Conservation (phyloP, 2,329 filamentous ascomycete species). For the Seiridium unicorne region DNA sequence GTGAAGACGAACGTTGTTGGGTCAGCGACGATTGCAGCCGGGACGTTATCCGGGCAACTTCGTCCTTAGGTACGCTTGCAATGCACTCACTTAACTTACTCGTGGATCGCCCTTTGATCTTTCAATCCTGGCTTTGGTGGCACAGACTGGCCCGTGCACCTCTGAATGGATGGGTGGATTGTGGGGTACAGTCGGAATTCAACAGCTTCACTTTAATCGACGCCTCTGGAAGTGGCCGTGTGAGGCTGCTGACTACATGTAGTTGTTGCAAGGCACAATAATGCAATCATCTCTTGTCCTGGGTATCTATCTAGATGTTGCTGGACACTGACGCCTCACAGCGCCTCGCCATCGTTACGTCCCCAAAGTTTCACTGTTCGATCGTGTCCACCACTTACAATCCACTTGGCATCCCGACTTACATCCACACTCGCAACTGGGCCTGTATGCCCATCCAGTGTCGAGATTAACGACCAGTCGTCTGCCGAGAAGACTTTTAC, state of each 20-base stretch:
- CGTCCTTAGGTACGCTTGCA: too few species aligned
- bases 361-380: slow-evolving; percentile 96
- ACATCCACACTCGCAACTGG: slow-evolving; percentile 91
- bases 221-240: not conserved
- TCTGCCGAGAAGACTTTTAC: slow-evolving; percentile 96
- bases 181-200: too few species aligned
- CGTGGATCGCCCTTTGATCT: too few species aligned
- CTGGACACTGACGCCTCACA: slow-evolving; percentile 28
- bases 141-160: too few species aligned
- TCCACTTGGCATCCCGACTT: slow-evolving; percentile 83
- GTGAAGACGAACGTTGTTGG: too few species aligned
- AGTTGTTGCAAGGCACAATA: not conserved
- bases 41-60: too few species aligned
- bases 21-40: too few species aligned
- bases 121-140: too few species aligned
- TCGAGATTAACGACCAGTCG: slow-evolving; percentile 90
- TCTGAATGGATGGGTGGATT: too few species aligned
- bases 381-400: slow-evolving; percentile 92
- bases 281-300: not conserved
- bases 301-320: not conserved
- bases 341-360: slow-evolving; percentile 67
- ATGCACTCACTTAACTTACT: too few species aligned
- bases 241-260: not conserved
- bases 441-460: slow-evolving; percentile 83
- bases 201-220: too few species aligned